Conservation (phyloP, 192 early-diverging fungal species). For the Kappamyces sp. region DNA sequence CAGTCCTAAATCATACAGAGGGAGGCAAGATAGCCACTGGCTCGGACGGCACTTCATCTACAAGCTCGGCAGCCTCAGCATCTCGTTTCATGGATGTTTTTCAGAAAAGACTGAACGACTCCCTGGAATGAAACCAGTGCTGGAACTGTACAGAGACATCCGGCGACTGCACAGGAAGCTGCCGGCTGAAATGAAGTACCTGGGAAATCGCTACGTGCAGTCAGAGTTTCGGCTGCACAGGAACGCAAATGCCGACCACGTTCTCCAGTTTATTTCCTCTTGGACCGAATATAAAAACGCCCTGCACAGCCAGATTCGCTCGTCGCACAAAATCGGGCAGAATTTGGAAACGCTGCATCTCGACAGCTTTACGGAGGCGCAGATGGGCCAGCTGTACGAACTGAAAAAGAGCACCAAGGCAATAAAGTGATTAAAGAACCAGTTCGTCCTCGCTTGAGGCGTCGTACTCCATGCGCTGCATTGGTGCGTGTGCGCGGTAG, state of each 20-base stretch:
- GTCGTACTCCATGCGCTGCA: no score
- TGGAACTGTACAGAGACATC: conserved; percentile 11
- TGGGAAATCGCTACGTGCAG: conserved; percentile 12
- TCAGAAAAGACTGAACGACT: no score
- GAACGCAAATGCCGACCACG: background rate
- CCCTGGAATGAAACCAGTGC: background rate
- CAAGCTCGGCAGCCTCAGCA: no score
- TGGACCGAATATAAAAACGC: background rate
- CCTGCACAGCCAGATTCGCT: background rate
- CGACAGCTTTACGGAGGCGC: background rate
- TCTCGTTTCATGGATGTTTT: no score
- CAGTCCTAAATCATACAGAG: no score
- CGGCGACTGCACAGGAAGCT: conserved; percentile 13
- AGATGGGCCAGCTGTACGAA: conserved; percentile 8
- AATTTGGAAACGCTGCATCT: background rate
- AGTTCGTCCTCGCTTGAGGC: no score
- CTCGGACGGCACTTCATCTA: no score
- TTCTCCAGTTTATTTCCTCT: background rate
- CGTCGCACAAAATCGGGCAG: background rate
- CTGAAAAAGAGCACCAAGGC: conserved; percentile 3
- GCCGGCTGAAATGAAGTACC: background rate
- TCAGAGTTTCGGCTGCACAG: conserved; percentile 7
- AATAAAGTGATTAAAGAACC: background rate
- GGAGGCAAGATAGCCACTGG: no score
- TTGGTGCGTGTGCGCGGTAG: no score